phyloP scores from a whole-genome alignment of 495 filamentous ascomycete species.

The Rhypophila decipiens region DNA sequence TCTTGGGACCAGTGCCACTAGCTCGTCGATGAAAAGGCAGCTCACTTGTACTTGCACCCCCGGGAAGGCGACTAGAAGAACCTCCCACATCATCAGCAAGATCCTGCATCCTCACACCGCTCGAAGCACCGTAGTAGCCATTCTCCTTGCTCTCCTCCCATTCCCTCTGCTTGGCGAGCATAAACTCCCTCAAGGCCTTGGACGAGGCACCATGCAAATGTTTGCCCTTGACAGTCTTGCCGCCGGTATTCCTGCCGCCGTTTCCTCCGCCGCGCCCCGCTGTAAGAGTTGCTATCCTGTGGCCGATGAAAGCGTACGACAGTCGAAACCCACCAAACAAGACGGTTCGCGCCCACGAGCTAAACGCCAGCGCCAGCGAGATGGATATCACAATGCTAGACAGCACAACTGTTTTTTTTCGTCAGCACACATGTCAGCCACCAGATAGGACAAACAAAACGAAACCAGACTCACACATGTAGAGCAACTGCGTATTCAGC shows the following conservation, averaged over 20 bases:
- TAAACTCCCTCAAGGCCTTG: slow-evolving; percentile 15
- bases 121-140: not conserved
- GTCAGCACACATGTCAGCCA: too few species aligned
- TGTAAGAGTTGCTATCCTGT: not conserved
- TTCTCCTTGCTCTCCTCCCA: slow-evolving; percentile 5
- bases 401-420: slow-evolving; percentile 14
- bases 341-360: slow-evolving; percentile 10
- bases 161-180: slow-evolving; percentile 19
- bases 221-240: not conserved
- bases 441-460: too few species aligned
- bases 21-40: too few species aligned
- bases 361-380: slow-evolving; percentile 19
- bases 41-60: too few species aligned
- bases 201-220: slow-evolving; percentile 13
- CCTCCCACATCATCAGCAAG: not conserved
- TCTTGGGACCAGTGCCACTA: too few species aligned
- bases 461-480: slow-evolving; percentile 24
- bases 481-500: slow-evolving; percentile 22
- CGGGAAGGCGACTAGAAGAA: slow-evolving; percentile 10
- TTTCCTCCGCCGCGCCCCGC: not conserved
- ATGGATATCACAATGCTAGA: slow-evolving; percentile 14
- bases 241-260: too few species aligned
- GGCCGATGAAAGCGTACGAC: slow-evolving; percentile 5
- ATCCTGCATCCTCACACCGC: not conserved
- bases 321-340: slow-evolving; percentile 11